Conservation (phyloP, 75 land plant genomes). For the Azolla pinnata region DNA sequence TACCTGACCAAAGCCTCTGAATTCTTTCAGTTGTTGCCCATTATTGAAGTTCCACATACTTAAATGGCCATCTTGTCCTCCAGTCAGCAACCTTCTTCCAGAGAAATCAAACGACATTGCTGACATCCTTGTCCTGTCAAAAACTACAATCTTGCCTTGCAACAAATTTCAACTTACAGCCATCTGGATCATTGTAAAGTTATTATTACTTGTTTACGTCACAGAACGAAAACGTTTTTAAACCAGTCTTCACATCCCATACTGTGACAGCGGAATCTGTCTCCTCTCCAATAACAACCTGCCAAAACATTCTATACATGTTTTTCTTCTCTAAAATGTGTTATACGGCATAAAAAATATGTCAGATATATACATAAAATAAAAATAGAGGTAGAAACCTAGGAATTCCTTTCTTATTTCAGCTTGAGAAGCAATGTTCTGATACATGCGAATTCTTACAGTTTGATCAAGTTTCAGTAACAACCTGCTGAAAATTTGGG, state of each 20-base stretch:
- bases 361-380: too few relatives aligned
- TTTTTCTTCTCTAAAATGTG: background rate
- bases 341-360: too few relatives aligned
- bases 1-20: slow-evolving; percentile 32
- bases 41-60: slow-evolving; percentile 38
- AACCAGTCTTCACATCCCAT: slow-evolving; percentile 27
- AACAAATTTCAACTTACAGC: too few relatives aligned
- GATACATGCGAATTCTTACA: too few relatives aligned
- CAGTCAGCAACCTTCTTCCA: slow-evolving; percentile 24
- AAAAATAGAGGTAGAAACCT: too few relatives aligned
- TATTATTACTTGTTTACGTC: slow-evolving; percentile 18
- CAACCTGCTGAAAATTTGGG: slow-evolving; percentile 25
- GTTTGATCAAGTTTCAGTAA: too few relatives aligned
- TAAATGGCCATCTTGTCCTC: slow-evolving; percentile 24
- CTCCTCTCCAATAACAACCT: slow-evolving; percentile 25
- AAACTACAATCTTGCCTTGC: too few relatives aligned
- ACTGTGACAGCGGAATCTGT: slow-evolving; percentile 22
- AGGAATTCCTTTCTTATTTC: too few relatives aligned
- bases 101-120: slow-evolving; percentile 28
- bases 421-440: too few relatives aligned
- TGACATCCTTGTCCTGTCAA: slow-evolving; percentile 24
- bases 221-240: slow-evolving; percentile 24
- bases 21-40: slow-evolving; percentile 31
- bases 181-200: too few relatives aligned
- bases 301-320: background rate